Evolutionary conservation across 2,329 filamentous ascomycete species (phyloP), one percentile per base, ranked within the genome.

Genomic region (Fusarium fracticaudum): DNA sequence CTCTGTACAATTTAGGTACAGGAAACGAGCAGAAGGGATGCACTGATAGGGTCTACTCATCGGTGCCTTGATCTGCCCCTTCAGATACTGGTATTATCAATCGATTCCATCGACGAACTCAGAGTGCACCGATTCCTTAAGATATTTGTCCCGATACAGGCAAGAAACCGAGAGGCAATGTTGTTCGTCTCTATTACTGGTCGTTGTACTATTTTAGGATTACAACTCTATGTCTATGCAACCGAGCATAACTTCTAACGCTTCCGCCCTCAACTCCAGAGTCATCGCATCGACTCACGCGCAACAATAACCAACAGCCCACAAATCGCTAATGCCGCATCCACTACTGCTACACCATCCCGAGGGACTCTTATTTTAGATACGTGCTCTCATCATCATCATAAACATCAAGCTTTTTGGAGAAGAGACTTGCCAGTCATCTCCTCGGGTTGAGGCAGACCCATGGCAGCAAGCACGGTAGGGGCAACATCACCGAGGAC

Each of bases 401-500:
- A 66, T 69, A 11, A 51, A 31, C 44, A 83, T 82, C 58, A 92
- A 77, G 85, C 81, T 90, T 94, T 97, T 80, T 95, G 85, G 77
- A 99, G 87, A 80, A 99, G 88, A 84, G 91, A 97, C 80, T 87
- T 86, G 67, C 96, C 95, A 67, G 93, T 94, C 96, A 99, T 99
- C 83, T 96, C 95, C 79, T 93, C 90, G 10, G 96, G 96, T 83
- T 97, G 91, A 54, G 93, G 90, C 70, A 99, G 87, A 38, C 96
- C 96, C 95, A 99, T 98, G 80, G 91, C 91, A 11, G 91, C 93
- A 48, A 99, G 89, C 68, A 99, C 84, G 22, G 96, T 99, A n/a
- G 96, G 96, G 13, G 96, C 96, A 40, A 99, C 96, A 80, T 99
- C 96, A 69, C 96, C 96, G 29, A 99, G 88, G n/a, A 99, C 96